Evolutionary conservation across 2,329 filamentous ascomycete species (phyloP), one percentile per base, ranked within the genome.

Genomic region (Calonectria crousiana): DNA sequence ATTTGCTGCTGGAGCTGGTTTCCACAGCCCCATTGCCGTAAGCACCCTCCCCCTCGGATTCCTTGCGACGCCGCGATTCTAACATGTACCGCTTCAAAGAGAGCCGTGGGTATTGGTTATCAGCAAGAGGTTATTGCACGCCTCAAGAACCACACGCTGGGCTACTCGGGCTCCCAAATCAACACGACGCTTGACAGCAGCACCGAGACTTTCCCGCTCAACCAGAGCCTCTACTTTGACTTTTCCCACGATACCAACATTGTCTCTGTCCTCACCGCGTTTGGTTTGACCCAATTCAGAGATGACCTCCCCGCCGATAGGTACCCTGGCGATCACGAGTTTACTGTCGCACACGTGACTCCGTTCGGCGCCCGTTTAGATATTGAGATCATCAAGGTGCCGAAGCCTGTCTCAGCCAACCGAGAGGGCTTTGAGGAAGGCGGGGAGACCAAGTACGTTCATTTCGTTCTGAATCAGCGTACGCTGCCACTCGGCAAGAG

Each of bases 171-270:
- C 32, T 91, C 89, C 0, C 89, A 92, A 78, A 90, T 92, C 85
- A 95, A 95, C 81, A 87, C 90, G n/a, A 95, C 93, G 0, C 89
- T 95, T 36, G 93, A 94, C 85, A 90, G 88, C 80, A 94, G 89
- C 83, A 88, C 88, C 0, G 86, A 86, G 44, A 95, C 93, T 0
- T 96, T 96, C 82, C 94, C 94, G 0, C 84, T 94, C 5, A 90
- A 95, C 81, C 94, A 96, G 81, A 89, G 87, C 28, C 87, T 96
- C 20, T 95, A 95, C 83, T 90, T 95, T 65, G 94, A 95, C 85
- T 95, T 95, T 82, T 92, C 90, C 20, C 94, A 96, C 83, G 94
- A 96, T 83, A 93, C 92, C 38, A 94, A 94, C 81, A 94, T 95
- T 74, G 87, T 93, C 78, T 89, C 90, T 32, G 90, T 95, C 76